Conservation (phyloP, 805 yeast species). For the Candida quercuum region DNA sequence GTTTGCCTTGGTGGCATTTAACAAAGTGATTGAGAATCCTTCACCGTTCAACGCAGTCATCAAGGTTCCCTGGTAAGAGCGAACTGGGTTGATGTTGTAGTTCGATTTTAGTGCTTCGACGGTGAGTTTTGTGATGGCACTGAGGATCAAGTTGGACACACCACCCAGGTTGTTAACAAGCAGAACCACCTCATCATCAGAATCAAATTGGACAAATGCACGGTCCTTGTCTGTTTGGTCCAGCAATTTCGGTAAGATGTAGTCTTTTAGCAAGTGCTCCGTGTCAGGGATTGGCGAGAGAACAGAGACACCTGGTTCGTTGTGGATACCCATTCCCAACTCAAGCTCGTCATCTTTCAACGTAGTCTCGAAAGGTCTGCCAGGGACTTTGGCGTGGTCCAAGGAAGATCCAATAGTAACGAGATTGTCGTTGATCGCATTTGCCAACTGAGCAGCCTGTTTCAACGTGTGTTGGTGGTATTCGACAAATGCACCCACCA, state of each 20-base stretch:
- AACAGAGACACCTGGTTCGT: constrained; percentile 77
- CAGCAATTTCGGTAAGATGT: constrained; percentile 57
- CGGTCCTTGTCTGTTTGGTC: constrained; percentile 68
- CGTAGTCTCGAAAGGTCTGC: constrained; percentile 51
- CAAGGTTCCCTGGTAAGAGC: constrained; percentile 71
- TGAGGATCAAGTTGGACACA: constrained; percentile 72
- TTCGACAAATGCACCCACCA: constrained; percentile 69
- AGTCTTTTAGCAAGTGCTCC: constrained; percentile 49
- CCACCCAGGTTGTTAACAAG: constrained; percentile 88
- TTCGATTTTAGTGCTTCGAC: constrained; percentile 44
- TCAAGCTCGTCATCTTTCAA: constrained; percentile 67
- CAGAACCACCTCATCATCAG: constrained; percentile 62
- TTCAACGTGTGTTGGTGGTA: constrained; percentile 38
- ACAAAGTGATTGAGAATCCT: constrained; percentile 80
- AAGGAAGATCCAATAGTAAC: constrained; percentile 88
- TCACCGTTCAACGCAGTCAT: constrained; percentile 91
- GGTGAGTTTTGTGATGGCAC: constrained; percentile 63
- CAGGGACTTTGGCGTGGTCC: constrained; percentile 89
- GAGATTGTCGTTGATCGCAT: constrained; percentile 52
- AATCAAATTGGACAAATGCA: constrained; percentile 65
- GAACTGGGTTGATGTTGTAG: constrained; percentile 55
- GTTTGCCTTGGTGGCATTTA: constrained; percentile 58
- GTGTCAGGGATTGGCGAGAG: constrained; percentile 62
- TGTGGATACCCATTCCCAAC: constrained; percentile 93
- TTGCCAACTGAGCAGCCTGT: constrained; percentile 54